Conservation (phyloP, 768 basidiomycete species). For the Auricularia sp. region DNA sequence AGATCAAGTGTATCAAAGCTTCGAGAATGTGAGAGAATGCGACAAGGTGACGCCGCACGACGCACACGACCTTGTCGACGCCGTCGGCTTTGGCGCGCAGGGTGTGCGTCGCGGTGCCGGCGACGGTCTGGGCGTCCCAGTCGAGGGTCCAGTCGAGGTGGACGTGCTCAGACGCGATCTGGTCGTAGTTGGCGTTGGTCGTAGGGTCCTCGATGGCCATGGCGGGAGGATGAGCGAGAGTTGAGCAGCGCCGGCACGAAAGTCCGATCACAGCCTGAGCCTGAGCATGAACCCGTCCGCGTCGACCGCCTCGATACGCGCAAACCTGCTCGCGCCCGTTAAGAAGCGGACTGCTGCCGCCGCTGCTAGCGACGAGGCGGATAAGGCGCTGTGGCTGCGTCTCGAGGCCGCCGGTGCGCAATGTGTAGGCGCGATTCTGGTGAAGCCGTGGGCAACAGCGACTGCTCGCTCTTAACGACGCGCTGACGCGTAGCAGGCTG, state of each 20-base stretch:
- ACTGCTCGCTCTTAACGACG: no score
- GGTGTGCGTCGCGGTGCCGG: constrained; percentile 55
- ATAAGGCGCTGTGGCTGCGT: constrained; percentile 55
- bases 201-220: constrained; percentile 40
- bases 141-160: constrained; percentile 72
- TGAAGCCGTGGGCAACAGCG: constrained; percentile 54
- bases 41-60: background rate
- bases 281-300: constrained; percentile 3
- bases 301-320: constrained; percentile 39
- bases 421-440: constrained; percentile 71
- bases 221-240: background rate
- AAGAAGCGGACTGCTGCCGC: constrained; percentile 17
- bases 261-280: background rate
- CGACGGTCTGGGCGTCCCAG: constrained; percentile 49
- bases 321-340: constrained; percentile 55
- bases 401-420: constrained; percentile 75
- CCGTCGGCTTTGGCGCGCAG: constrained; percentile 43
- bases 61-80: constrained; percentile 50
- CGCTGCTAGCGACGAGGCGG: constrained; percentile 47
- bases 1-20: constrained; percentile 73
- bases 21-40: background rate
- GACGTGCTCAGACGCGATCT: constrained; percentile 56
- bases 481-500: constrained; percentile 36
- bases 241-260: background rate
- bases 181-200: constrained; percentile 69